Evolutionary conservation across 768 basidiomycete genomes (phyloP).

Genomic region (Boletus eberwhitei): DNA sequence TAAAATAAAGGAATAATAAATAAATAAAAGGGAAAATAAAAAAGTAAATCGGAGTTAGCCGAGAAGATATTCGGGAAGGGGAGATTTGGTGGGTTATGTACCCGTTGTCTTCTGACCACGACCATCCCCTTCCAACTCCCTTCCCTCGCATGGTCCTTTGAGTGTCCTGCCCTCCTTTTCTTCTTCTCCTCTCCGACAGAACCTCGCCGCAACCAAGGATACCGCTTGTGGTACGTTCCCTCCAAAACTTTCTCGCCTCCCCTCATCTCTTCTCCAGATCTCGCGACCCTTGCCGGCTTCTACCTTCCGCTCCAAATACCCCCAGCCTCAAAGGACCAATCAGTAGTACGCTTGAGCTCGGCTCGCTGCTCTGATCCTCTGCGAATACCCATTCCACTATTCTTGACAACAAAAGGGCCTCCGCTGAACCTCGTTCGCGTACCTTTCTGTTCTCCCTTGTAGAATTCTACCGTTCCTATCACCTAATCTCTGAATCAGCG

Average conservation of each 20-base stretch:
- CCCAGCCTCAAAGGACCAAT: conserved; percentile 35
- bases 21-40: not conserved
- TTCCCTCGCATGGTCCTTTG: conserved; percentile 36
- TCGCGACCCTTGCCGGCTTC: conserved; percentile 95
- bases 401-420: conserved; percentile 30
- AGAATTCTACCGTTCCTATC: conserved; percentile 23
- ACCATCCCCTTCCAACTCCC: conserved; percentile 20
- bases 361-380: conserved; percentile 51
- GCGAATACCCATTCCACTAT: conserved; percentile 20
- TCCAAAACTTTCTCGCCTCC: not conserved
- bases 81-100: conserved; percentile 27
- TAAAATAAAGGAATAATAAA: conserved; percentile 12
- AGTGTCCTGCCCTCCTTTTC: conserved; percentile 26
- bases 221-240: conserved; percentile 44
- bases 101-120: conserved; percentile 30
- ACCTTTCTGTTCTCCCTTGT: conserved; percentile 28
- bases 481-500: conserved; percentile 16
- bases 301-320: conserved; percentile 44
- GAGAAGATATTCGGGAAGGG: conserved; percentile 22
- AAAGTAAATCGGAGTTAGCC: conserved; percentile 24
- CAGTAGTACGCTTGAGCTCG: conserved; percentile 64
- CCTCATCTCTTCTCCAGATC: conserved; percentile 43
- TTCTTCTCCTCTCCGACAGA: conserved; percentile 34
- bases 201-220: conserved; percentile 51
- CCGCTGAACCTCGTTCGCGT: conserved; percentile 48